phyloP scores from a whole-genome alignment of 2,329 filamentous ascomycete genomes.

The Cercospora sp. region DNA sequence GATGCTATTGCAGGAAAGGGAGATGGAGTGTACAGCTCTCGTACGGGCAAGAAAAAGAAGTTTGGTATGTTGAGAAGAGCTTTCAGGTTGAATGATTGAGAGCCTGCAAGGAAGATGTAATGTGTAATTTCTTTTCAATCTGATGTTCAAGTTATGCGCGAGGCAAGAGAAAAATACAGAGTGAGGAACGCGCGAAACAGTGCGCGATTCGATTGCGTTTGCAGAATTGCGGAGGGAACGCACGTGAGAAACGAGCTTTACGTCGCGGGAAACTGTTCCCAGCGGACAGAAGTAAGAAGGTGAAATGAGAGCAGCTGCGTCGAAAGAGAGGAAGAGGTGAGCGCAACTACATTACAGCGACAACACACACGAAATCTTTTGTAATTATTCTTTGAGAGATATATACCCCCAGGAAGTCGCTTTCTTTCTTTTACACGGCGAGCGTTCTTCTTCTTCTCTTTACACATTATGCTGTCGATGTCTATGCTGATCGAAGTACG shows the following conservation, averaged over 20 bases:
- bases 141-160: background rate
- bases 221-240: background rate
- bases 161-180: background rate
- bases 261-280: background rate
- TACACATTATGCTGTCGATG: conserved; percentile 3
- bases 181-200: conserved; percentile 1
- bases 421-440: background rate
- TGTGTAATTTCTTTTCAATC: background rate
- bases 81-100: conserved; percentile 59
- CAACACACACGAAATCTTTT: background rate
- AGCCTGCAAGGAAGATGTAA: background rate
- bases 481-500: background rate
- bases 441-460: background rate
- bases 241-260: background rate
- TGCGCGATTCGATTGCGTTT: background rate
- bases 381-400: conserved; percentile 1
- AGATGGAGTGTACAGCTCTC: conserved; percentile 34
- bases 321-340: background rate
- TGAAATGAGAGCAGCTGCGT: background rate
- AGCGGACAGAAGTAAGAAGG: background rate
- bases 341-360: background rate
- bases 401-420: background rate
- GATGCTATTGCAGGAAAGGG: conserved; percentile 29
- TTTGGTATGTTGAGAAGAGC: conserved; percentile 66
- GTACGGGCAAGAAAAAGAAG: conserved; percentile 61